These are phyloP conservation scores for Aspergillus ochraceus DNA, from an alignment of 2,329 filamentous ascomycete species.

Conservation along the genomic window DNA sequence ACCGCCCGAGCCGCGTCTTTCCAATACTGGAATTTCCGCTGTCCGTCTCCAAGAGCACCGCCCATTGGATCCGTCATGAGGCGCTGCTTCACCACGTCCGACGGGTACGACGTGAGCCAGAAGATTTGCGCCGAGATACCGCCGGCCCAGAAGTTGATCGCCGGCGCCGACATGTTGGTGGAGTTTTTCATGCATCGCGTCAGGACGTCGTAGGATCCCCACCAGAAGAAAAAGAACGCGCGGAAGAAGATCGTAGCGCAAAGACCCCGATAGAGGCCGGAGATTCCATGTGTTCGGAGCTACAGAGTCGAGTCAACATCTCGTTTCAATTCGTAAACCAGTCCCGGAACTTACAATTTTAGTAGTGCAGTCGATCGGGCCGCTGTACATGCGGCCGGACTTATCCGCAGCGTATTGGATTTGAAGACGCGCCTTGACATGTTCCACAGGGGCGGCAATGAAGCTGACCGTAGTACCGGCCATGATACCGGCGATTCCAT, in stretches of 20 bases:
- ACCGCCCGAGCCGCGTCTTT: slow-evolving; percentile 75
- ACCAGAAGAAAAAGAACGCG: slow-evolving; percentile 97
- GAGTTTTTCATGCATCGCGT: slow-evolving; percentile 65
- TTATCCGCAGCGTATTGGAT: slow-evolving; percentile 87
- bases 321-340: background rate
- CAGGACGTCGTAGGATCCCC: slow-evolving; percentile 89
- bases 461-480: slow-evolving; percentile 89
- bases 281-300: slow-evolving; percentile 65
- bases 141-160: slow-evolving; percentile 96
- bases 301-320: slow-evolving; percentile 16
- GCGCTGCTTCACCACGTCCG: slow-evolving; percentile 90
- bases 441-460: slow-evolving; percentile 90
- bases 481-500: slow-evolving; percentile 83
- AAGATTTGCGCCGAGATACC: slow-evolving; percentile 91
- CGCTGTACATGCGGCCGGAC: slow-evolving; percentile 74
- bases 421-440: slow-evolving; percentile 90
- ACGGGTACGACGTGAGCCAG: slow-evolving; percentile 89
- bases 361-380: slow-evolving; percentile 77
- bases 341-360: slow-evolving; percentile 53
- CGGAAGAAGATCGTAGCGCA: slow-evolving; percentile 83
- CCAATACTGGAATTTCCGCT: slow-evolving; percentile 72
- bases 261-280: slow-evolving; percentile 83
- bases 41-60: slow-evolving; percentile 65
- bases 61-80: slow-evolving; percentile 95
- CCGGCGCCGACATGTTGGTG: slow-evolving; percentile 72